Evolutionary conservation across 768 basidiomycete species (phyloP).

Genomic region (Pluteus cervinus): DNA sequence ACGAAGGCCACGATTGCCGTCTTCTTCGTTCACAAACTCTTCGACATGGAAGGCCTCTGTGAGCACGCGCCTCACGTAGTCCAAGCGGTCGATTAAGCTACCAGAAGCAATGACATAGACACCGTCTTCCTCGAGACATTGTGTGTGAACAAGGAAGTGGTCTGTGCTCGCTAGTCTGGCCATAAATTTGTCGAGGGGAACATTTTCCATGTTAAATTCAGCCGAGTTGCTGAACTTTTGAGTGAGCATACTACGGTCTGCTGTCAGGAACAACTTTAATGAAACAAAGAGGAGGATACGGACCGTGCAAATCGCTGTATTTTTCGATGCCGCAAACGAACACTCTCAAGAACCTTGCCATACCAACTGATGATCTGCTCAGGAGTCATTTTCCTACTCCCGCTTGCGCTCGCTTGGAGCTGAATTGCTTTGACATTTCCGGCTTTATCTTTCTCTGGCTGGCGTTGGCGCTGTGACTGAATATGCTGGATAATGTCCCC

Average conservation of each 20-base stretch:
- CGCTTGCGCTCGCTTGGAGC: slow-evolving; percentile 25
- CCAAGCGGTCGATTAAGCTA: slow-evolving; percentile 69
- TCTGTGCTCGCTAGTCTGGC: slow-evolving; percentile 73
- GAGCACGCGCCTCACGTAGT: slow-evolving; percentile 73
- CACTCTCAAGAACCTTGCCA: slow-evolving; percentile 87
- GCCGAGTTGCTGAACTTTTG: slow-evolving; percentile 92
- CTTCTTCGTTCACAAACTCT: slow-evolving; percentile 52
- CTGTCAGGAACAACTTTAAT: slow-evolving; percentile 6
- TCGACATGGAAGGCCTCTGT: slow-evolving; percentile 80
- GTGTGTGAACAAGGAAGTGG: slow-evolving; percentile 93
- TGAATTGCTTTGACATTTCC: slow-evolving; percentile 18
- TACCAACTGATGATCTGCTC: slow-evolving; percentile 88
- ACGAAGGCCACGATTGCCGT: slow-evolving; percentile 32
- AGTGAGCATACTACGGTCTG: slow-evolving; percentile 49
- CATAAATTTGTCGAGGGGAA: slow-evolving; percentile 76
- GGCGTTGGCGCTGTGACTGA: slow-evolving; percentile 12
- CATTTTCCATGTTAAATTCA: slow-evolving; percentile 76
- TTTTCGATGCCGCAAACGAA: slow-evolving; percentile 87
- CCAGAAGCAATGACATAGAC: slow-evolving; percentile 85
- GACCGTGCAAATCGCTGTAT: slow-evolving; percentile 90
- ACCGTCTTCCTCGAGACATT: slow-evolving; percentile 81
- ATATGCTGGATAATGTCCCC: slow-evolving; percentile 25
- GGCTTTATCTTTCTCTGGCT: slow-evolving; percentile 11
- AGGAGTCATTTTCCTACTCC: slow-evolving; percentile 58
- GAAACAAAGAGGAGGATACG: slow-evolving; percentile 11